Base-by-base conservation (phyloP, 495 filamentous ascomycete genomes). In the Tricharina praecox region DNA sequence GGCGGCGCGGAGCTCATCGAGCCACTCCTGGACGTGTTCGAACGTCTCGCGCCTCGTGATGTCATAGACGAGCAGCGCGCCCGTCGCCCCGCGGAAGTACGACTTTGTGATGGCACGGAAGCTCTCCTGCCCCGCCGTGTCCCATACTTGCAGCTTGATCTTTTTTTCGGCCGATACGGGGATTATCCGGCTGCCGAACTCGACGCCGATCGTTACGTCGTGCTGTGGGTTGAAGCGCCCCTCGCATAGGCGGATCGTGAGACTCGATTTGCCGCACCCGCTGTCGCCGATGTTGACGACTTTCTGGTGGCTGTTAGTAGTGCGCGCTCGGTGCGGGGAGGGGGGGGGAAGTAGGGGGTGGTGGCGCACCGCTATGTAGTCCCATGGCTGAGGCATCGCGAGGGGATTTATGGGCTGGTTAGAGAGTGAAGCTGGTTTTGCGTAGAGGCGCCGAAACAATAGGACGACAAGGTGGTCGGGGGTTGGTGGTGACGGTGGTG, bases 151-250 rank as follows among this genome's bases (percentile, higher is more conserved):
- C 4, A 84, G 67, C 51, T 75, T 75, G 68, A 76, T 76, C 58
- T 69, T 68, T 52, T 68, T 67, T 26, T 88, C 87, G 24, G 84
- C 82, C 0, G 87, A 86, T 45, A 93, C 85, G 47, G 87, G 80
- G 24, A 97, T 85, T 54, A 95, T 85, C 47, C 88, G 77, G 24
- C 82, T 88, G 47, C 87, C 90, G 66, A 97, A 95, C 63, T 97
- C 90, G 20, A 97, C 90, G 48, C 90, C 90, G 55, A 97, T 95
- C 23, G 90, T 97, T 35, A 97, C 90, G 68, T 95, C 85, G 68
- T 95, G 90, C 54, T 85, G 75, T 24, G 81, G 70, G 45, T 80
- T 81, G 69, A 96, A 96, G 56, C 88, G 87, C 47, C 87, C 88
- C 73, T 96, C 88, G 68, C 88, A 96, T 52, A 96, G 81, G 21